phyloP scores from a whole-genome alignment of 768 basidiomycete genomes.

The Fibroporia radiculosa region DNA sequence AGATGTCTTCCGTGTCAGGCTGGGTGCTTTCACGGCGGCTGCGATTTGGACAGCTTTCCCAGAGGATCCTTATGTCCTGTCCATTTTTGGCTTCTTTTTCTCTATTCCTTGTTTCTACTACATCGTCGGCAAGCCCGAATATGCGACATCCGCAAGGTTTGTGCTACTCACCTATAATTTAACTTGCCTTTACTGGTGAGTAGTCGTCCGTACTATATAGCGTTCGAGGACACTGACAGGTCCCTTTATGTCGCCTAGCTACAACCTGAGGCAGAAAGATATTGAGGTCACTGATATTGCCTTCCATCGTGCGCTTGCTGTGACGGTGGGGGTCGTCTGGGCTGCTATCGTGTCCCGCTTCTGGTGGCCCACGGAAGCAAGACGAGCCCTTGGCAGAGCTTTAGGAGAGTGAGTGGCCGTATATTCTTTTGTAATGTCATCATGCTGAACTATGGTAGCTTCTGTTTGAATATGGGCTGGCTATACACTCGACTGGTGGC shows the following conservation, averaged over 20 bases:
- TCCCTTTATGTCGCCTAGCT: constrained; percentile 36
- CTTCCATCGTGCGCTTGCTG: constrained; percentile 68
- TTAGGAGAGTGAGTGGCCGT: constrained; percentile 68
- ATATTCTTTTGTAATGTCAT: constrained; percentile 5
- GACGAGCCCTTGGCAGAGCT: constrained; percentile 76
- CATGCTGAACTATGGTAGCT: constrained; percentile 37
- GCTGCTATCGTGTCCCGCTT: constrained; percentile 80
- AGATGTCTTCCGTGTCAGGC: constrained; percentile 30
- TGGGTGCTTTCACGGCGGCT: constrained; percentile 75
- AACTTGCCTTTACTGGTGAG: constrained; percentile 50
- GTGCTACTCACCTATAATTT: constrained; percentile 86
- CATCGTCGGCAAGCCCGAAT: constrained; percentile 72
- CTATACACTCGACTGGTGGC: constrained; percentile 88
- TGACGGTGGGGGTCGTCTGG: constrained; percentile 83
- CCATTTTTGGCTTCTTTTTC: constrained; percentile 81
- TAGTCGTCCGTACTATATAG: constrained; percentile 1
- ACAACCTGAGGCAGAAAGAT: constrained; percentile 64
- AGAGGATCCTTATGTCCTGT: constrained; percentile 63
- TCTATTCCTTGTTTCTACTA: constrained; percentile 93
- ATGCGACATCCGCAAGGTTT: constrained; percentile 70
- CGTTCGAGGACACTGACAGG: not conserved
- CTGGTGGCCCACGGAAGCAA: constrained; percentile 96
- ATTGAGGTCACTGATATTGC: constrained; percentile 66
- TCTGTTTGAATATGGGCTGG: constrained; percentile 91
- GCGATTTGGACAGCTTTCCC: constrained; percentile 67